A percentile compares a stretch with the other conserved stretches of the same genome.
Evolutionary conservation across 192 early-diverging fungal genomes (phyloP).

Genomic region (Backusella liffmaniae): DNA sequence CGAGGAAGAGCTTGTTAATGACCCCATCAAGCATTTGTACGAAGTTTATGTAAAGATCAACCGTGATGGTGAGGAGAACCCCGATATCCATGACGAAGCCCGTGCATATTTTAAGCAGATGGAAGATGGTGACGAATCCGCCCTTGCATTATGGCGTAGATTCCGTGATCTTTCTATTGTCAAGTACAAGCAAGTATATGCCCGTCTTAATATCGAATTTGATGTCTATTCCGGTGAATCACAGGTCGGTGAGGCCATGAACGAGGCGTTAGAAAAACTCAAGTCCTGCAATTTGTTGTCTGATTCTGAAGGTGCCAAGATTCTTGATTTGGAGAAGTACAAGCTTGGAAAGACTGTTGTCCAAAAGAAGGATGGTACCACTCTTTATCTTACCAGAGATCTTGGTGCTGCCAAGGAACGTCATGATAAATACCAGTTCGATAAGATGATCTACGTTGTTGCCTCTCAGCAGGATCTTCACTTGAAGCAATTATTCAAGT

Average conservation of each 20-base stretch:
- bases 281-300: constrained; percentile 68
- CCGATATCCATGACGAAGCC: constrained; percentile 76
- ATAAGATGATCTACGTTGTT: constrained; percentile 92
- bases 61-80: constrained; percentile 62
- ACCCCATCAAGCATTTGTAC: constrained; percentile 91
- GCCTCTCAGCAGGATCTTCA: constrained; percentile 89
- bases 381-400: constrained; percentile 94
- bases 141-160: constrained; percentile 79
- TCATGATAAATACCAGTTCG: constrained; percentile 83
- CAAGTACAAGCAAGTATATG: constrained; percentile 91
- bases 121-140: constrained; percentile 88
- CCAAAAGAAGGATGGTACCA: constrained; percentile 88
- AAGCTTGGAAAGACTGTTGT: constrained; percentile 85
- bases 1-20: constrained; percentile 71
- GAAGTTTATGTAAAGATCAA: constrained; percentile 93
- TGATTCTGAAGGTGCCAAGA: constrained; percentile 80
- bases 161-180: constrained; percentile 89
- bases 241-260: constrained; percentile 77
- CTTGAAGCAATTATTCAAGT: constrained; percentile 94
- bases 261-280: constrained; percentile 68
- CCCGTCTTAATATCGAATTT: constrained; percentile 87
- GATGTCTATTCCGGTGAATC: constrained; percentile 97
- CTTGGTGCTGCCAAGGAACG: constrained; percentile 95
- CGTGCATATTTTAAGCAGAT: constrained; percentile 91
- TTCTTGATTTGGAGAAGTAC: constrained; percentile 80